phyloP scores from a whole-genome alignment of 768 basidiomycete genomes.

The Coprinopsis sp. region DNA sequence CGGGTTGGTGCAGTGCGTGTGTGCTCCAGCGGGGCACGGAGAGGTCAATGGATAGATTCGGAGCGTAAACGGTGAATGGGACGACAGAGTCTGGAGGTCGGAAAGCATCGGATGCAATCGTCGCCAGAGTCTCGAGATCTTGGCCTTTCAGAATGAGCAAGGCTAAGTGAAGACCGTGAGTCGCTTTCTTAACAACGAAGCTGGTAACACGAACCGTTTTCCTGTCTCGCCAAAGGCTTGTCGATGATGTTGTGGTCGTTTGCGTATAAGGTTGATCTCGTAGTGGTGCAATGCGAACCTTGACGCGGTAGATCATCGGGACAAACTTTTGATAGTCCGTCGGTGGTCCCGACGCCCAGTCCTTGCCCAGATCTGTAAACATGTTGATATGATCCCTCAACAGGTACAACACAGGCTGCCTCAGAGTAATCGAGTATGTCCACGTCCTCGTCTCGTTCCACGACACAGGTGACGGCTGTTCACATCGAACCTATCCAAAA shows the following conservation, averaged over 20 bases:
- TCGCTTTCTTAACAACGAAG: background rate
- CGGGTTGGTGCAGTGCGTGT: slow-evolving; percentile 60
- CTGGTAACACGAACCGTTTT: slow-evolving; percentile 60
- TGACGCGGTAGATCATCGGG: slow-evolving; percentile 72
- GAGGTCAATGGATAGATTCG: slow-evolving; percentile 54
- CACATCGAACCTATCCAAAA: slow-evolving; percentile 53
- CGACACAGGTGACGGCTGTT: slow-evolving; percentile 72
- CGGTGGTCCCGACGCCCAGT: slow-evolving; percentile 84
- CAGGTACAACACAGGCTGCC: slow-evolving; percentile 69
- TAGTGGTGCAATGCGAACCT: slow-evolving; percentile 73
- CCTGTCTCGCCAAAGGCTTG: slow-evolving; percentile 73
- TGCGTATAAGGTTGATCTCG: slow-evolving; percentile 71
- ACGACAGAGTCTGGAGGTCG: slow-evolving; percentile 65
- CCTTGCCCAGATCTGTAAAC: slow-evolving; percentile 87
- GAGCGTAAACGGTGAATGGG: slow-evolving; percentile 57
- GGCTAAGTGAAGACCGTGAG: slow-evolving; percentile 40
- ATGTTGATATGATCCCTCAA: slow-evolving; percentile 93
- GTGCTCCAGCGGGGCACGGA: slow-evolving; percentile 90
- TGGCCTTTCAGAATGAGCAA: slow-evolving; percentile 64
- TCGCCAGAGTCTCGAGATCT: slow-evolving; percentile 42
- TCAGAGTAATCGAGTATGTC: slow-evolving; percentile 68
- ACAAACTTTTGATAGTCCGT: slow-evolving; percentile 79
- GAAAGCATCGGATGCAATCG: slow-evolving; percentile 68
- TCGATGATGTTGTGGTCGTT: slow-evolving; percentile 98
- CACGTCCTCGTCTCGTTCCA: slow-evolving; percentile 84